Evolutionary conservation across 116 monocot species (phyloP).

Genomic region (Trichopus zeylanicus): DNA sequence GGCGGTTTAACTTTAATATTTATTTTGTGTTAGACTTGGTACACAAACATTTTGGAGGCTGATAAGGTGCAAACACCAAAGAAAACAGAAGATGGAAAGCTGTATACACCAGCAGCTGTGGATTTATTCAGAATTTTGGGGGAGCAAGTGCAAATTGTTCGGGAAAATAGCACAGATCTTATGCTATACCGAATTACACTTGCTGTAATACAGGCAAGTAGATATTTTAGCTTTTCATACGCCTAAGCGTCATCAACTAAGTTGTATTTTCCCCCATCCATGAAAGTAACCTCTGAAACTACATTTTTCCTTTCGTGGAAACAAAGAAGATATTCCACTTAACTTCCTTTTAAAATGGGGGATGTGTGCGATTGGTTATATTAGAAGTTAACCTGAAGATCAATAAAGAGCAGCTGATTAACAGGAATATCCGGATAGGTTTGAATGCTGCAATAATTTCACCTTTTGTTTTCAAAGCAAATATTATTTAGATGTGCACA

Average conservation of each 20-base stretch:
- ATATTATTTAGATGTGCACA: too few species aligned
- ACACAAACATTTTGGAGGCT: constrained; percentile 88
- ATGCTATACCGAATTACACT: constrained; percentile 96
- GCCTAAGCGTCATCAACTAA: not conserved
- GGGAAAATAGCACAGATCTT: constrained; percentile 93
- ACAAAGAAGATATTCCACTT: too few species aligned
- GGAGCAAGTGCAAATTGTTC: constrained; percentile 94
- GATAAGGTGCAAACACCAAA: constrained; percentile 95
- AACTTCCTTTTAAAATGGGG: too few species aligned
- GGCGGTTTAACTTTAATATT: not conserved
- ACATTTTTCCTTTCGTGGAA: too few species aligned
- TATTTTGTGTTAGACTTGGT: constrained; percentile 75
- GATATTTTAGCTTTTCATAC: not conserved
- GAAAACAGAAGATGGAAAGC: constrained; percentile 92
- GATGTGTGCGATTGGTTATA: too few species aligned
- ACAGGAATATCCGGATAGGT: too few species aligned
- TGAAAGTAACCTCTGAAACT: too few species aligned
- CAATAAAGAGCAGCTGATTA: too few species aligned
- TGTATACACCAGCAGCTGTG: constrained; percentile 97
- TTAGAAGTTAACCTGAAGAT: too few species aligned
- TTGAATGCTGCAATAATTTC: too few species aligned
- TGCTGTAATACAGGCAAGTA: constrained; percentile 84
- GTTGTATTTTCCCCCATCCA: not conserved
- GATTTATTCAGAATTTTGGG: constrained; percentile 96
- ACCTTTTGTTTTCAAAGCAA: too few species aligned